These are phyloP conservation scores for Saitoella complicata DNA, from an alignment of 805 yeast genomes.

Conservation along the genomic window DNA sequence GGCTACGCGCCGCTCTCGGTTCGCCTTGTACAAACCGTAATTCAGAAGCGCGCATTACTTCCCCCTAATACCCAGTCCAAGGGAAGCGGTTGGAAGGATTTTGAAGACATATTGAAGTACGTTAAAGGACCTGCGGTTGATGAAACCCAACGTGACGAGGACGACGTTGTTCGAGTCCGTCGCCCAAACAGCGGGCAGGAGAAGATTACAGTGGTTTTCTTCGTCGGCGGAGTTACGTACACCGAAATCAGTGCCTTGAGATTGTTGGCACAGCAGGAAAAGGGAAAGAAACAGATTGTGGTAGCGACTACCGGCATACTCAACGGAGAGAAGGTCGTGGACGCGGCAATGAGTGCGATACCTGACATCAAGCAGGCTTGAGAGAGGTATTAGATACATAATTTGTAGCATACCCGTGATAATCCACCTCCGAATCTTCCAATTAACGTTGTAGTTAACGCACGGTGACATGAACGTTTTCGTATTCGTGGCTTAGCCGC, in stretches of 20 bases:
- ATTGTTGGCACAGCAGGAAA: constrained; percentile 32
- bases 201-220: constrained; percentile 31
- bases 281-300: not conserved
- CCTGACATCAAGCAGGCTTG: too few species aligned
- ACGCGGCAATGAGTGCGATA: too few species aligned
- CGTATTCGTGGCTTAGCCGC: too few species aligned
- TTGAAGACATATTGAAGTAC: constrained; percentile 23
- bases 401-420: too few species aligned
- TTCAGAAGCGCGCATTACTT: constrained; percentile 27
- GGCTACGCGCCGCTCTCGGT: constrained; percentile 66
- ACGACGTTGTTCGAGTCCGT: constrained; percentile 10
- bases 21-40: constrained; percentile 54
- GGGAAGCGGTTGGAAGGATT: constrained; percentile 24
- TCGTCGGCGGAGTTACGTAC: constrained; percentile 75
- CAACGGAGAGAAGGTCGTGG: too few species aligned
- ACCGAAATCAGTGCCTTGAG: constrained; percentile 66
- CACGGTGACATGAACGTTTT: too few species aligned
- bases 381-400: too few species aligned
- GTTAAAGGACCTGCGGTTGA: constrained; percentile 24
- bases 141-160: constrained; percentile 15
- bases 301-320: too few species aligned
- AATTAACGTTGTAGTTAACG: too few species aligned
- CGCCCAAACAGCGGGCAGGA: constrained; percentile 12
- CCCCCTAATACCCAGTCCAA: constrained; percentile 8
- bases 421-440: too few species aligned